Conservation (phyloP, 257 asterid species). For the Scutellaria minor region DNA sequence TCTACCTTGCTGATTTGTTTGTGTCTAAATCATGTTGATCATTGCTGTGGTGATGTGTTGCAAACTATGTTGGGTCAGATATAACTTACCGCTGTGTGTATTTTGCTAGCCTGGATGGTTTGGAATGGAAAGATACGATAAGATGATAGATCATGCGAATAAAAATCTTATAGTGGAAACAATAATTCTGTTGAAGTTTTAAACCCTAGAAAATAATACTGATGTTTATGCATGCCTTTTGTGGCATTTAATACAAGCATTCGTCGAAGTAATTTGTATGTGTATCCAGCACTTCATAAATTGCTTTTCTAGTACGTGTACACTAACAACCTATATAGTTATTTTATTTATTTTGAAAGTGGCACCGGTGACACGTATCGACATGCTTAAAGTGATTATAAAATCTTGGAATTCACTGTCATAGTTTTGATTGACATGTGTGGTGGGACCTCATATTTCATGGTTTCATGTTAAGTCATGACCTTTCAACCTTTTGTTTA, state of each 20-base stretch:
- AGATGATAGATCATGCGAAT: not conserved
- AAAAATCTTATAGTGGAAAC: not conserved
- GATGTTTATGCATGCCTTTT: not conserved
- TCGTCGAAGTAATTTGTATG: not conserved
- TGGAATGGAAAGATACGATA: conserved; percentile 2
- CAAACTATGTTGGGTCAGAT: not conserved
- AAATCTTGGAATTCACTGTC: no score
- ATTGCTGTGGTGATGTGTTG: not conserved
- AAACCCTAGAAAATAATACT: no score
- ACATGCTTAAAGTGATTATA: not conserved
- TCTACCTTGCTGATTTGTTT: not conserved
- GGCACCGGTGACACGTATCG: not conserved
- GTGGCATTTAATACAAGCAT: conserved; percentile 5
- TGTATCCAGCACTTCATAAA: not conserved
- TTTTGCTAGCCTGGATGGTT: not conserved
- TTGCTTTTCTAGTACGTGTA: not conserved
- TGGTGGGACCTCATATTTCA: no score
- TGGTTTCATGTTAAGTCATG: no score
- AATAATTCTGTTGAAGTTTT: conserved; percentile 1
- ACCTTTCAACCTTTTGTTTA: no score
- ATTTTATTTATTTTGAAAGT: not conserved
- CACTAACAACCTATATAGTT: not conserved
- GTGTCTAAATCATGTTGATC: not conserved
- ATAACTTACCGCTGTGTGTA: not conserved
- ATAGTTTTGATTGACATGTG: no score